Percentiles rank a stretch among this genome's conserved stretches.
Evolutionary conservation across 2,329 filamentous ascomycete species (phyloP).

Genomic region (Ceratocystis colombiana): DNA sequence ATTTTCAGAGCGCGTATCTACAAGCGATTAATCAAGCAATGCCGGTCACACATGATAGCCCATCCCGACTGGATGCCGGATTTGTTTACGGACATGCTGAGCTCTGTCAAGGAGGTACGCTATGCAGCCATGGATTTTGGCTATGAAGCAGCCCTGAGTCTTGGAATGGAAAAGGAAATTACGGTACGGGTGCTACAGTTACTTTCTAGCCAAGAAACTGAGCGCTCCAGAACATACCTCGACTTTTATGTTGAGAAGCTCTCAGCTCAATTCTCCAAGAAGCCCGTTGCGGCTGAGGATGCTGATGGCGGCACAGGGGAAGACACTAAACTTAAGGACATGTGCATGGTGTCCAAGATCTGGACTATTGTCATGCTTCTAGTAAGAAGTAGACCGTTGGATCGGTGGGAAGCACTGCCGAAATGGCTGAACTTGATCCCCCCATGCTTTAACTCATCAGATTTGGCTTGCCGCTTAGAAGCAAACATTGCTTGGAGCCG

Average conservation of each 20-base stretch:
- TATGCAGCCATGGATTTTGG: conserved; percentile 64
- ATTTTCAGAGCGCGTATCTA: conserved; percentile 71
- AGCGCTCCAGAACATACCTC: conserved; percentile 52
- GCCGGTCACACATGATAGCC: conserved; percentile 56
- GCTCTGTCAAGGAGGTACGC: conserved; percentile 65
- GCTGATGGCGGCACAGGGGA: background rate
- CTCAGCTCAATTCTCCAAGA: conserved; percentile 55
- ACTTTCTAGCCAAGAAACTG: conserved; percentile 33
- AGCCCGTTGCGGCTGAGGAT: conserved; percentile 31
- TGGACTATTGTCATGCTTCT: conserved; percentile 79
- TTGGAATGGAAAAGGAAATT: conserved; percentile 60
- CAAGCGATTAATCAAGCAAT: conserved; percentile 62
- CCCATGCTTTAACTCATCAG: conserved; percentile 70
- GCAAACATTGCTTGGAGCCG: conserved; percentile 81
- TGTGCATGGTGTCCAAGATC: conserved; percentile 64
- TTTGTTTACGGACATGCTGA: conserved; percentile 71
- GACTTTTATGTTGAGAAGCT: conserved; percentile 59
- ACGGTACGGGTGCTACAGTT: conserved; percentile 57
- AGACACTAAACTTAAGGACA: conserved; percentile 24
- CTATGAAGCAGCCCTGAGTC: conserved; percentile 54
- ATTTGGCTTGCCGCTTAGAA: conserved; percentile 59
- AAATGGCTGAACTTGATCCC: conserved; percentile 73
- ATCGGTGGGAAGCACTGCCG: conserved; percentile 62
- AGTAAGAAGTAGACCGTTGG: conserved; percentile 51
- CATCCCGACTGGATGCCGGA: conserved; percentile 73